Conservation (phyloP, 768 basidiomycete species). For the Lactarius sp. region DNA sequence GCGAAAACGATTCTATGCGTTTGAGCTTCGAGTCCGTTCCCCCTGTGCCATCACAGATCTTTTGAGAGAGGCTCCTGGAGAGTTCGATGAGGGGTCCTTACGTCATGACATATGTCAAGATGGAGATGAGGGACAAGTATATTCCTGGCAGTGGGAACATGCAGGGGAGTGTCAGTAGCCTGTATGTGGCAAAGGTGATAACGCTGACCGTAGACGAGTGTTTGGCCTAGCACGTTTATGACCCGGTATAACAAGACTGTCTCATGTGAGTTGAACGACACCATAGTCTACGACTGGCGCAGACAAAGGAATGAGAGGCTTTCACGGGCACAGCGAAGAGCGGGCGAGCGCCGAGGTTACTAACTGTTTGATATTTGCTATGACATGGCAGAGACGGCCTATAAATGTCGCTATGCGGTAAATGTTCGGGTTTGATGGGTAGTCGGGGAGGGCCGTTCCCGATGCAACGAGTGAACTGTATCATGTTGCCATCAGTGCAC, state of each 20-base stretch:
- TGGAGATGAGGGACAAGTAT: conserved; percentile 10
- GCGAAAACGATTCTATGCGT: background rate
- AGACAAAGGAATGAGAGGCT: background rate
- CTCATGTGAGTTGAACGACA: background rate
- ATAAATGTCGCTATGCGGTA: no score
- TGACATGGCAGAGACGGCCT: no score
- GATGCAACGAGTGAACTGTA: no score
- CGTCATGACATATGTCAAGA: conserved; percentile 4
- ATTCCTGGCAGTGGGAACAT: background rate
- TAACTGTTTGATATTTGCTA: no score
- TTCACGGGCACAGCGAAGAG: no score
- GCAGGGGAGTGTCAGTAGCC: background rate
- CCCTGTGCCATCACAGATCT: background rate
- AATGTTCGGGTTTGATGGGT: no score
- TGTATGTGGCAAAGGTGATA: no score
- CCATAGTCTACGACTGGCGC: conserved; percentile 4
- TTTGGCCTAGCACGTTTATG: conserved; percentile 9
- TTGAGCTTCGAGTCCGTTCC: background rate
- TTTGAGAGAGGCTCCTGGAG: background rate
- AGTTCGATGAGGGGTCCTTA: background rate
- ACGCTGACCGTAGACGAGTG: conserved; percentile 2
- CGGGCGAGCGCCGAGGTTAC: no score
- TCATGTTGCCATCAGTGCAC: no score
- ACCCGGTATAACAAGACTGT: background rate
- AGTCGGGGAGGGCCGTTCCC: no score